Evolutionary conservation across 768 basidiomycete genomes (phyloP).

Genomic region (Rhizopogon sp.): DNA sequence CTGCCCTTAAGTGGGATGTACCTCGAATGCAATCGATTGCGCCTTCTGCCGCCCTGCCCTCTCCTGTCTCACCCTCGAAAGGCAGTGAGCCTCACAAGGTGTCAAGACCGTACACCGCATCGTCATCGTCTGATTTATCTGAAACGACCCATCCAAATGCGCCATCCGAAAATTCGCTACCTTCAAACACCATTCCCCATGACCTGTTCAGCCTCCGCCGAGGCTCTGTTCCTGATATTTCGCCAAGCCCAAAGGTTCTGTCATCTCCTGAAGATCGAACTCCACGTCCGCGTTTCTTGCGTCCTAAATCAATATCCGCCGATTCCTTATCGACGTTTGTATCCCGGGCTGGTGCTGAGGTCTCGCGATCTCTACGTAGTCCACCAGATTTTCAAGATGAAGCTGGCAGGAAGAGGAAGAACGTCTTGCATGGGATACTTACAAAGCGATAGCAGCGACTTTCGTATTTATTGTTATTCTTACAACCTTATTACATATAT

Average conservation of each 20-base stretch:
- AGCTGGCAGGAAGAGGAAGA: constrained; percentile 27
- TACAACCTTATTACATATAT: constrained; percentile 12
- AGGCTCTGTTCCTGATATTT: constrained; percentile 23
- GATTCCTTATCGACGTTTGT: constrained; percentile 44
- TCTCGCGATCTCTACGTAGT: constrained; percentile 6
- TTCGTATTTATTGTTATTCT: constrained; percentile 2
- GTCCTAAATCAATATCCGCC: constrained; percentile 49
- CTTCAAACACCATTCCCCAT: constrained; percentile 3
- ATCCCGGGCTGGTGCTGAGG: constrained; percentile 6
- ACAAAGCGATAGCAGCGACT: constrained; percentile 26
- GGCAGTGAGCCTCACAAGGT: constrained; percentile 17
- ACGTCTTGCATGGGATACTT: constrained; percentile 37
- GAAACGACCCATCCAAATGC: not conserved
- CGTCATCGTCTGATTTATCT: constrained; percentile 29
- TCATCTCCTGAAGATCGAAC: constrained; percentile 14
- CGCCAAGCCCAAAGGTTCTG: constrained; percentile 4
- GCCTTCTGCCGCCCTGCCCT: constrained; percentile 9
- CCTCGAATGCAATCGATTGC: not conserved
- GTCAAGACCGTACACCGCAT: constrained; percentile 46
- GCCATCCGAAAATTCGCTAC: constrained; percentile 2
- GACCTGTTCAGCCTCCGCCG: constrained; percentile 15
- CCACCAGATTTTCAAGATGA: constrained; percentile 12
- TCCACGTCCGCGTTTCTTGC: constrained; percentile 25
- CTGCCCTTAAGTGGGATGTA: constrained; percentile 13
- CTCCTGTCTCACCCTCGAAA: constrained; percentile 16